These are phyloP conservation scores for Thielaviopsis ethacetica DNA, from an alignment of 2,329 filamentous ascomycete species.

Conservation along the genomic window DNA sequence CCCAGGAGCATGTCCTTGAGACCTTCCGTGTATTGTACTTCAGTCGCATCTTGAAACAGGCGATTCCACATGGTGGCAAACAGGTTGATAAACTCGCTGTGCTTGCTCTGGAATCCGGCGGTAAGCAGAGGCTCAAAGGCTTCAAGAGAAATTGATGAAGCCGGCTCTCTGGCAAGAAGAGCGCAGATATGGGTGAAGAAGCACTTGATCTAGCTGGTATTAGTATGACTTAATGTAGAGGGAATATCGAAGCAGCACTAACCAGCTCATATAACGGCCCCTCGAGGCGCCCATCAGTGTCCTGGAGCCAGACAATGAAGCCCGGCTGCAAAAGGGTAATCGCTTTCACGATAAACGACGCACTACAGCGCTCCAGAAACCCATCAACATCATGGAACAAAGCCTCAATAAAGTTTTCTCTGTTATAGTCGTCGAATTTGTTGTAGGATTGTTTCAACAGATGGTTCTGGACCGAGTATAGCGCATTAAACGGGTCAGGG, in stretches of 20 bases:
- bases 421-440: slow-evolving; percentile 23
- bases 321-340: slow-evolving; percentile 46
- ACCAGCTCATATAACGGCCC: slow-evolving; percentile 24
- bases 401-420: slow-evolving; percentile 21
- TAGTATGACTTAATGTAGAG: slow-evolving; percentile 16
- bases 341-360: slow-evolving; percentile 34
- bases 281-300: slow-evolving; percentile 22
- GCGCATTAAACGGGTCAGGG: slow-evolving; percentile 46
- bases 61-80: slow-evolving; percentile 48
- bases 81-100: slow-evolving; percentile 33
- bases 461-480: slow-evolving; percentile 44
- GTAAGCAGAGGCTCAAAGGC: slow-evolving; percentile 38
- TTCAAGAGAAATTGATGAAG: slow-evolving; percentile 29
- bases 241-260: slow-evolving; percentile 17
- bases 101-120: slow-evolving; percentile 42
- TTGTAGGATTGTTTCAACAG: slow-evolving; percentile 40
- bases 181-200: slow-evolving; percentile 35
- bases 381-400: slow-evolving; percentile 37
- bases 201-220: slow-evolving; percentile 23
- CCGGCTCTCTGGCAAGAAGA: slow-evolving; percentile 21
- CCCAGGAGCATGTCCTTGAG: slow-evolving; percentile 47
- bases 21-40: slow-evolving; percentile 45
- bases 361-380: slow-evolving; percentile 34
- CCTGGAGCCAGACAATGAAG: slow-evolving; percentile 46
- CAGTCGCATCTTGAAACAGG: slow-evolving; percentile 44